Conservation (phyloP, 441 rosid genomes). For the Adansonia madagascariensis region DNA sequence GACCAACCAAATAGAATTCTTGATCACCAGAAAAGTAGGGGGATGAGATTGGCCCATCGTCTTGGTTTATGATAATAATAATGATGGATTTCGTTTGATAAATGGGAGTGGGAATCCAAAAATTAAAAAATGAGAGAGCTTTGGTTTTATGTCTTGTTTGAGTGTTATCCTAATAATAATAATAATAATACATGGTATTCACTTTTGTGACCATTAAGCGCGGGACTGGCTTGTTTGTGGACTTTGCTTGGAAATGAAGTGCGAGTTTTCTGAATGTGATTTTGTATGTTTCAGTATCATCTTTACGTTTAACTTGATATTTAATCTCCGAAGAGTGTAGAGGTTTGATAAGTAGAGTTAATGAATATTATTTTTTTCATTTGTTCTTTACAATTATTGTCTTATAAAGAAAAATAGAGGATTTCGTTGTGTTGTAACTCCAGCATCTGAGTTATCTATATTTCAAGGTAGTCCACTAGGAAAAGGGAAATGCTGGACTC, state of each 20-base stretch:
- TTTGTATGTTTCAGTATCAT: background rate
- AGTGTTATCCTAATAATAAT: constrained; percentile 1
- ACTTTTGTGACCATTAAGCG: background rate
- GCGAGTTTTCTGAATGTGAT: background rate
- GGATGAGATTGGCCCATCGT: constrained; percentile 42
- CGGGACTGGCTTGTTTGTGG: background rate
- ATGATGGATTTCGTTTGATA: background rate
- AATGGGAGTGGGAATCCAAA: background rate
- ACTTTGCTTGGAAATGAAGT: constrained; percentile 5
- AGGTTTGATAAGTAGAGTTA: too few species aligned
- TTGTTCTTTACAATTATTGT: background rate
- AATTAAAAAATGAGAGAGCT: background rate
- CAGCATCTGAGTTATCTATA: too few species aligned
- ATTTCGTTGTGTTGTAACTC: too few species aligned
- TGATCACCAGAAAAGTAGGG: constrained; percentile 56
- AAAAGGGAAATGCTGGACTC: background rate
- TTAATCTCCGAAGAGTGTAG: background rate
- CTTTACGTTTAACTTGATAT: background rate
- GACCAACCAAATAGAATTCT: constrained; percentile 55
- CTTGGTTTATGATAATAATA: background rate
- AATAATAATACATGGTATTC: background rate
- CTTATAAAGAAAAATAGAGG: background rate
- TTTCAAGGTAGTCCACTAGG: background rate
- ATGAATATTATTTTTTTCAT: background rate
- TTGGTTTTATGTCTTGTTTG: constrained; percentile 17